Evolutionary conservation across 176 grass and related monocot species (phyloP).

Genomic region (Musa beccarii): DNA sequence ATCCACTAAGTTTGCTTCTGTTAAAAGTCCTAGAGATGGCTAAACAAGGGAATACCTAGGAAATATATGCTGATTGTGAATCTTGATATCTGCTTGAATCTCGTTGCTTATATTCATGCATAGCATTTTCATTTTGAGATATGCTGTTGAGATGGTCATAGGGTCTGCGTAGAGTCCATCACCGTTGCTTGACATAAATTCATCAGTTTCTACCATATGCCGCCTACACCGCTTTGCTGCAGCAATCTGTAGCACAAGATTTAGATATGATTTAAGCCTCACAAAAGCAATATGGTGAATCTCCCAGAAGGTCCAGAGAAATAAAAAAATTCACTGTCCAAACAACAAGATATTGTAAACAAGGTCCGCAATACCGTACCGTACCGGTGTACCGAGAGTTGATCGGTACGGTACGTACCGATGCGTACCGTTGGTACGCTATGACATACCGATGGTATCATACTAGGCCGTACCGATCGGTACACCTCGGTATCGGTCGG

Average conservation of each 20-base stretch:
- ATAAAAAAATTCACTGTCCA: neutral
- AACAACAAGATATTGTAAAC: neutral
- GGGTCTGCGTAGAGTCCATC: slow-evolving; percentile 70
- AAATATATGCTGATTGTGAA: slow-evolving; percentile 91
- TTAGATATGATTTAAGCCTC: slow-evolving; percentile 9
- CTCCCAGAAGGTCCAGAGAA: neutral
- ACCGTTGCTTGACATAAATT: slow-evolving; percentile 73
- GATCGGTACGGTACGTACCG: too few relatives aligned
- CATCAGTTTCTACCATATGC: slow-evolving; percentile 92
- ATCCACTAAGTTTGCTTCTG: neutral
- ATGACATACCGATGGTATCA: too few relatives aligned
- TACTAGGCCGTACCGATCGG: too few relatives aligned
- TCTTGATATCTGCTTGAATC: slow-evolving; percentile 93
- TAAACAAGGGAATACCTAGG: slow-evolving; percentile 49
- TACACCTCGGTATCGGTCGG: too few relatives aligned
- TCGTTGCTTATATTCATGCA: slow-evolving; percentile 79
- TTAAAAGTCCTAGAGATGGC: neutral
- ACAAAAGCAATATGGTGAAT: neutral
- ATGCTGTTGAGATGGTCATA: slow-evolving; percentile 71
- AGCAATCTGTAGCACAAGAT: slow-evolving; percentile 50
- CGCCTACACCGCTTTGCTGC: slow-evolving; percentile 77
- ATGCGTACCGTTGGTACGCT: too few relatives aligned
- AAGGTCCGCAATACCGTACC: too few relatives aligned
- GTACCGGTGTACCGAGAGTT: too few relatives aligned
- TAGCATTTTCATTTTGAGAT: slow-evolving; percentile 89